phyloP scores from a whole-genome alignment of 345 rosid genomes.

The Streptanthus diversifolius region DNA sequence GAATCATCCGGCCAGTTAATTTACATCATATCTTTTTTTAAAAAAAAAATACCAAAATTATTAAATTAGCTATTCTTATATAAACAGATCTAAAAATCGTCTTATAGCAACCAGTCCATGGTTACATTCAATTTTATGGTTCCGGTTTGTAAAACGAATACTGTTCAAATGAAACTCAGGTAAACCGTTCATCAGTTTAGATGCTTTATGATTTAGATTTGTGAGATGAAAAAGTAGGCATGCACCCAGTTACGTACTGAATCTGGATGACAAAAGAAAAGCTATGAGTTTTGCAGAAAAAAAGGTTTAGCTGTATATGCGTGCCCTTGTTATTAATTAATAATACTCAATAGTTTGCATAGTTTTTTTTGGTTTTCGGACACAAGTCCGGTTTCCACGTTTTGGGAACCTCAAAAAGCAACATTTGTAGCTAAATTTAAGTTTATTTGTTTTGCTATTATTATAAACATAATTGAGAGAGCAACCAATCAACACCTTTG shows the following conservation, averaged over 20 bases:
- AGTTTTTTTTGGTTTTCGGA: not conserved
- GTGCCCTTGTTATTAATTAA: not conserved
- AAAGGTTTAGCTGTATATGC: not conserved
- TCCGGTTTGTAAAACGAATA: not conserved
- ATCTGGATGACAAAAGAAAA: not conserved
- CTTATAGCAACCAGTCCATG: too few relatives aligned
- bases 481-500: constrained; percentile 11
- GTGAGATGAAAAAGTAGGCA: not conserved
- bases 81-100: not conserved
- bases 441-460: not conserved
- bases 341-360: constrained; percentile 2
- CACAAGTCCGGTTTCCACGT: constrained; percentile 26
- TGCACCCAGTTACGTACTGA: not conserved
- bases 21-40: not conserved
- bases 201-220: not conserved
- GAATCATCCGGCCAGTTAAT: constrained; percentile 15
- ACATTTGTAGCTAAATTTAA: not conserved
- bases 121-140: not conserved
- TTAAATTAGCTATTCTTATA: not conserved
- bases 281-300: not conserved
- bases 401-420: constrained; percentile 24
- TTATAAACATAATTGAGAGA: not conserved
- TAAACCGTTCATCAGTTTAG: not conserved
- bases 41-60: not conserved
- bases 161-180: not conserved